Base-by-base conservation (phyloP, 331 rosid species). In the Stylosanthes scabra region DNA sequence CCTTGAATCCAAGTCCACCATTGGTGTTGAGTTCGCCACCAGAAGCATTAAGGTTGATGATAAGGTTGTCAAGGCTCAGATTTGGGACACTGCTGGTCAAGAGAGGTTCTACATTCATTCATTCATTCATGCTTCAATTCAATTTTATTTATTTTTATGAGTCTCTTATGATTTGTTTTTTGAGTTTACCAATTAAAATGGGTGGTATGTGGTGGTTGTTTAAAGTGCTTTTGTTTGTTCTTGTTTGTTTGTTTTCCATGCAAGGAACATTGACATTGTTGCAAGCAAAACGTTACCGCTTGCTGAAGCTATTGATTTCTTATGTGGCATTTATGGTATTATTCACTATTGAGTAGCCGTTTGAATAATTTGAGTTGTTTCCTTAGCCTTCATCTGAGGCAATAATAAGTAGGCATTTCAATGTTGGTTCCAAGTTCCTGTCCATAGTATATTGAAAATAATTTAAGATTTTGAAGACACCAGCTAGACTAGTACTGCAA, bases 71-170 rank as follows among this genome's bases (percentile, higher is more conserved):
- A 91, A 91, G 87, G 97, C 97, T 78, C 96, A 91, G 89, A 87
- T 91, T 89, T 91, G 97, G 97, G 97, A 91, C 69, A 91, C 97
- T 29, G 97, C 97, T 14, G 97, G 97, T 60, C 97, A 91, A 78
- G 96, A 91, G 80, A 89, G 95, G 96, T 89, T 82, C 39, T 34
- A 34, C 39, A 34, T 34, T 11, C 5, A 37, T 68, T 59, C 13
- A 2, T 7, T 37, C 27, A 3, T 14, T 71, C 46, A 28, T 44
- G 31, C 15, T 39, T 4, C 11, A 27, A 11, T 60, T 40, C 6
- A 11, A 25, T 55, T 3, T 25, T 65, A 5, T 34, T 9, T 9
- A 3, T 4, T 11, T 6, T 12, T 1, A 5, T 39, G 61, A 13
- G 27, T 57, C 49, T 1, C 4, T n/a, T 8, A 20, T 46, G 59